phyloP scores from a whole-genome alignment of 768 basidiomycete species.

The Phanerodontia chrysosporium region DNA sequence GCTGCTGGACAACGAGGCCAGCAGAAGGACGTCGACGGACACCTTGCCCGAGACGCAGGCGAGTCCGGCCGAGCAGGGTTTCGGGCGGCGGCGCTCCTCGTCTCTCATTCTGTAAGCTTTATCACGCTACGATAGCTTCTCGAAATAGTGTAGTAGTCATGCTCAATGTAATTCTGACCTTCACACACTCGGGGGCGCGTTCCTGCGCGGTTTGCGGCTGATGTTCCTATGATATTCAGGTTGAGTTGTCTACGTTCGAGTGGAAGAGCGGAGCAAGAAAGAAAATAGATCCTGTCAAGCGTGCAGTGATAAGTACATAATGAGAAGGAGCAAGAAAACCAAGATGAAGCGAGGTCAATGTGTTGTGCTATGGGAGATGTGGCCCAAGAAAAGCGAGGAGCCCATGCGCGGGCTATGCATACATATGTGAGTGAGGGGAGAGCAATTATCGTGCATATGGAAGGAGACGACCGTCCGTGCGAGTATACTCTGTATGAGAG shows the following conservation, averaged over 20 bases:
- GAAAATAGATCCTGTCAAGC: constrained; percentile 3
- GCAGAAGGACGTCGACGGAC: too few species aligned
- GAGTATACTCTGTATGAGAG: not conserved
- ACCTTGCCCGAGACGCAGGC: too few species aligned
- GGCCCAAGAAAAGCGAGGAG: not conserved
- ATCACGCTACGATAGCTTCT: too few species aligned
- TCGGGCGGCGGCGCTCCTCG: too few species aligned
- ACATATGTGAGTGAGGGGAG: not conserved
- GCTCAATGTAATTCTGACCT: not conserved
- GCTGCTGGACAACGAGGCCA: too few species aligned
- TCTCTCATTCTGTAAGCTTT: too few species aligned
- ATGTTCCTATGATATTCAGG: not conserved
- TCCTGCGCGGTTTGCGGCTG: not conserved
- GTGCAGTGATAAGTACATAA: constrained; percentile 1
- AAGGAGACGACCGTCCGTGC: not conserved
- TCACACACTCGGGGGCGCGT: not conserved
- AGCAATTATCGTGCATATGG: not conserved
- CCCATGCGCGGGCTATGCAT: constrained; percentile 2
- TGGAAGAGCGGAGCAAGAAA: not conserved
- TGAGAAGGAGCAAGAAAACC: not conserved
- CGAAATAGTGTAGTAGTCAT: too few species aligned
- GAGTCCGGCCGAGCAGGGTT: too few species aligned
- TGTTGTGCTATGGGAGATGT: not conserved
- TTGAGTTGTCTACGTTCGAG: not conserved
- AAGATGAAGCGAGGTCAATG: constrained; percentile 1